A percentile compares a stretch with the other conserved stretches of the same genome.
Evolutionary conservation across 805 yeast genomes (phyloP).

Genomic region (Metschnikowia matae): DNA sequence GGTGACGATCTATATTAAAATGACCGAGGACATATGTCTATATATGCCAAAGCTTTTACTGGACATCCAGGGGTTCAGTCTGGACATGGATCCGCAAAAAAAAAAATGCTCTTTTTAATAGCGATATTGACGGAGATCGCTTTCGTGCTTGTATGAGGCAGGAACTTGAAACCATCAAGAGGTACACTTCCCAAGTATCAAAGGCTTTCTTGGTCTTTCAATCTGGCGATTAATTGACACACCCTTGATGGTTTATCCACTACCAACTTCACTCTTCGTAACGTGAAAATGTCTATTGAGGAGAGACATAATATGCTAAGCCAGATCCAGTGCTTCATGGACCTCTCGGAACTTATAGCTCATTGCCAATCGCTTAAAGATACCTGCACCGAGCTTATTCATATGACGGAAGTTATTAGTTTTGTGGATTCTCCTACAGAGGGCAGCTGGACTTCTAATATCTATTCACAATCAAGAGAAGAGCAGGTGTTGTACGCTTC

Average conservation of each 20-base stretch:
- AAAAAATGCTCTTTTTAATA: not conserved
- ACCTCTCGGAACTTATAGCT: not conserved
- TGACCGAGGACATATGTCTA: not conserved
- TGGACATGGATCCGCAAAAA: not conserved
- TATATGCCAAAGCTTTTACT: not conserved
- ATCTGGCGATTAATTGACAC: not conserved
- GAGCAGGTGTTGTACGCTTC: not conserved
- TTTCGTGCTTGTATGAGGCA: not conserved
- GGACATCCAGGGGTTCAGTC: not conserved
- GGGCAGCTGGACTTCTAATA: not conserved
- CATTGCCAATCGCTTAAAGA: not conserved
- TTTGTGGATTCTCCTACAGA: not conserved
- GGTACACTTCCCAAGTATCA: not conserved
- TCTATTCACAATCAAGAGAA: not conserved
- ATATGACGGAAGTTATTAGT: not conserved
- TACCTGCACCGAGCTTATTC: constrained; percentile 1
- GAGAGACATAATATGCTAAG: not conserved
- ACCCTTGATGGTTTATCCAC: not conserved
- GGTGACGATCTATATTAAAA: not conserved
- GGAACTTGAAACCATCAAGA: not conserved
- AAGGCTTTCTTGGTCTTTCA: not conserved
- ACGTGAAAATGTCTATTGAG: not conserved
- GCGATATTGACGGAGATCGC: not conserved
- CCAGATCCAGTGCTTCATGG: not conserved
- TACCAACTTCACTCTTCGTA: not conserved